Conservation (phyloP, 2,329 filamentous ascomycete genomes). For the Xylariaceae sp. region DNA sequence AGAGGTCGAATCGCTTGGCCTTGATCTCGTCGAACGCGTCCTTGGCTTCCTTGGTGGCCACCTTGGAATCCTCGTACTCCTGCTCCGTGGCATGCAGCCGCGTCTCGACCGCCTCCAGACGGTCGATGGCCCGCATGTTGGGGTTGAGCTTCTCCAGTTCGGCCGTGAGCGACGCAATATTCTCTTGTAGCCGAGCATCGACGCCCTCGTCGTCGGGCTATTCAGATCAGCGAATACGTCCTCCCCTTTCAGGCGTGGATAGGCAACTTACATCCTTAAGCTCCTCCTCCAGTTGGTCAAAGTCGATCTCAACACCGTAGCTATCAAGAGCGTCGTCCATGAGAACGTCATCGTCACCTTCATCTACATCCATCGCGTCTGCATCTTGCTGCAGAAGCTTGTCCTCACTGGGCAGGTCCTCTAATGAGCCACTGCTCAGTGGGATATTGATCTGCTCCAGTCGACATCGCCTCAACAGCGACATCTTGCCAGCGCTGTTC, state of each 20-base stretch:
- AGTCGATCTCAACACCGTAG: constrained; percentile 87
- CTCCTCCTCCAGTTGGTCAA: constrained; percentile 72
- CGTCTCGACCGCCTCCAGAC: constrained; percentile 76
- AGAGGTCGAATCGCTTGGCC: constrained; percentile 76
- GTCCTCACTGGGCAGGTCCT: constrained; percentile 82
- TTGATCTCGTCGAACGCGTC: constrained; percentile 80
- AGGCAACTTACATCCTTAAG: constrained; percentile 59
- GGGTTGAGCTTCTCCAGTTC: constrained; percentile 93
- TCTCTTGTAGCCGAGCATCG: constrained; percentile 71
- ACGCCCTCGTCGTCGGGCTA: constrained; percentile 62
- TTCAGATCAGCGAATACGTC: constrained; percentile 20
- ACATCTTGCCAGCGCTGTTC: constrained; percentile 76
- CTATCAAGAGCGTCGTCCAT: constrained; percentile 67
- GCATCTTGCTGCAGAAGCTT: constrained; percentile 67
- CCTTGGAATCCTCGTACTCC: constrained; percentile 81
- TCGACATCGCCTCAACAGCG: constrained; percentile 78
- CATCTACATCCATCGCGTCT: constrained; percentile 90
- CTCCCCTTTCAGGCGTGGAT: constrained; percentile 12
- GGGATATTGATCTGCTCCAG: constrained; percentile 89
- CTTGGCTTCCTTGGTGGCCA: constrained; percentile 64
- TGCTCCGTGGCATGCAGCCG: constrained; percentile 78
- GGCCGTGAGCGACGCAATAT: constrained; percentile 62
- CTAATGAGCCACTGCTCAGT: constrained; percentile 67
- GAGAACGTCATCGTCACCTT: constrained; percentile 53
- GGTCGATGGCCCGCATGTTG: constrained; percentile 92